Conservation (phyloP, 2,329 filamentous ascomycete species). For the Thelonectria discophora region DNA sequence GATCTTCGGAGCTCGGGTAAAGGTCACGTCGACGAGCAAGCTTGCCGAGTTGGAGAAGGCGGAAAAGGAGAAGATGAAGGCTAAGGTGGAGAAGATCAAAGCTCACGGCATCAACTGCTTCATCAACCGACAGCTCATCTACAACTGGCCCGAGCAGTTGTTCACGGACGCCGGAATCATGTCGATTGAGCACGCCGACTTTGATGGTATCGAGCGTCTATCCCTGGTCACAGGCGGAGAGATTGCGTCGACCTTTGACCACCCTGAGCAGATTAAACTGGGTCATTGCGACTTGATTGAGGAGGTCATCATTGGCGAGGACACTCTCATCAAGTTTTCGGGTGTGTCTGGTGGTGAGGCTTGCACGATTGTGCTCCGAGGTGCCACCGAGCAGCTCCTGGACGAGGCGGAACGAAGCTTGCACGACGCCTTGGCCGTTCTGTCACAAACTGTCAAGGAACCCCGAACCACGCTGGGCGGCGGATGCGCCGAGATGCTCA, state of each 20-base stretch:
- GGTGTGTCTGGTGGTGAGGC: slow-evolving; percentile 93
- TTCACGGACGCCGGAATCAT: slow-evolving; percentile 98
- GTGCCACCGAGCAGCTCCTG: slow-evolving; percentile 94
- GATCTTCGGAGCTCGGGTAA: slow-evolving; percentile 97
- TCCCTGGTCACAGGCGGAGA: slow-evolving; percentile 96
- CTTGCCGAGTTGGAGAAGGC: slow-evolving; percentile 98
- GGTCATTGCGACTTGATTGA: slow-evolving; percentile 96
- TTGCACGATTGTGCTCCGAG: slow-evolving; percentile 95
- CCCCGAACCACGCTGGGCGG: slow-evolving; percentile 93
- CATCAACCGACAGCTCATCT: slow-evolving; percentile 98
- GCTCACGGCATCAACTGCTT: slow-evolving; percentile 99
- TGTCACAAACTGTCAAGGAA: slow-evolving; percentile 96
- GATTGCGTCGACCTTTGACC: slow-evolving; percentile 97
- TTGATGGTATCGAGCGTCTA: slow-evolving; percentile 95
- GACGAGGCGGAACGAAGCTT: slow-evolving; percentile 96
- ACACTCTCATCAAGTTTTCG: slow-evolving; percentile 96
- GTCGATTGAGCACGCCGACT: slow-evolving; percentile 98
- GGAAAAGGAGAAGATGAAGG: slow-evolving; percentile 99
- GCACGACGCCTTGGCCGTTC: slow-evolving; percentile 93
- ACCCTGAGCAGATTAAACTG: slow-evolving; percentile 96
- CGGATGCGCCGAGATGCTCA: slow-evolving; percentile 97
- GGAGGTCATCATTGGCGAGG: slow-evolving; percentile 98
- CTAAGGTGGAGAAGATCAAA: slow-evolving; percentile 99
- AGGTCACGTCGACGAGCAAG: slow-evolving; percentile 95
- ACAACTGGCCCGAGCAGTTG: slow-evolving; percentile 99